A percentile compares a stretch with the other conserved stretches of the same genome.
Evolutionary conservation across 1,284 basidiomycete species (phyloP).

Genomic region (Ustanciosporium gigantosporum): DNA sequence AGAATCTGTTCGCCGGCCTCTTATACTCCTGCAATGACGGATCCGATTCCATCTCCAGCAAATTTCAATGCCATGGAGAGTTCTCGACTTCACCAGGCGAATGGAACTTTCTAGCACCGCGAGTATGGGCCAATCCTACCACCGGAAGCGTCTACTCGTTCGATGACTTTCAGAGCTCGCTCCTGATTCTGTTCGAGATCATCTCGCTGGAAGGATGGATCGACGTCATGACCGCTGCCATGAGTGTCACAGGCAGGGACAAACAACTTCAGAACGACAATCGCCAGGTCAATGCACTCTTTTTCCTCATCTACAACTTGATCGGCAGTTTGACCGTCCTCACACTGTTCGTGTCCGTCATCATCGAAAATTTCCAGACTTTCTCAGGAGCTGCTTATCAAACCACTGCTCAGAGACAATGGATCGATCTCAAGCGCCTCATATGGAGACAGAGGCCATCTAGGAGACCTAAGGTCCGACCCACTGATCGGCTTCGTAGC

Average conservation of each 20-base stretch:
- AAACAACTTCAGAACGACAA: conserved; percentile 51
- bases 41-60: conserved; percentile 64
- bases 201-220: conserved; percentile 94
- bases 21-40: conserved; percentile 85
- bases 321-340: conserved; percentile 80
- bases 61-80: conserved; percentile 75
- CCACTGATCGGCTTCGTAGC: conserved; percentile 67
- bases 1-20: conserved; percentile 86
- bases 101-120: conserved; percentile 75
- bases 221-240: conserved; percentile 82
- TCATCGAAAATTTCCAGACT: conserved; percentile 89
- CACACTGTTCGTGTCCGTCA: conserved; percentile 70
- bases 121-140: conserved; percentile 84
- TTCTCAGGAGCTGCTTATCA: conserved; percentile 73
- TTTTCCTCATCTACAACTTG: conserved; percentile 90
- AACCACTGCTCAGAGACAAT: conserved; percentile 87
- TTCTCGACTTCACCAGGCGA: conserved; percentile 65
- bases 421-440: conserved; percentile 89
- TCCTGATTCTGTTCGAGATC: conserved; percentile 94
- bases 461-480: conserved; percentile 72
- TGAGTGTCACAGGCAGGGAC: conserved; percentile 72
- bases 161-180: conserved; percentile 80
- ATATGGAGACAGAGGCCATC: conserved; percentile 86
- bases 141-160: conserved; percentile 86
- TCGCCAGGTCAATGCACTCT: conserved; percentile 71